Base-by-base conservation (phyloP, 306 rosid species). In the Neltuma alba region DNA sequence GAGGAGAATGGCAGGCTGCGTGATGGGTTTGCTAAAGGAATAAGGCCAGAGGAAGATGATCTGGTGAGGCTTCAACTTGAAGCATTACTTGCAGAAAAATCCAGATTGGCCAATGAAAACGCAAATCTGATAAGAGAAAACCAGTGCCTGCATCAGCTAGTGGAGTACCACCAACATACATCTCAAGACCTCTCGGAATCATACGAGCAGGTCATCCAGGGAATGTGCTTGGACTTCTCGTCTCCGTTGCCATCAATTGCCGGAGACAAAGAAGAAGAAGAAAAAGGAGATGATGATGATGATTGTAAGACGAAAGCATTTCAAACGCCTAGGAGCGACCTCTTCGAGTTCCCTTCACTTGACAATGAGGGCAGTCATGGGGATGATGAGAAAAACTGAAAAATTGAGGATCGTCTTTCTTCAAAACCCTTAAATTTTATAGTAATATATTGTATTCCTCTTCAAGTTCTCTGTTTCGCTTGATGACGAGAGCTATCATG, bases 1-100 rank as follows among this genome's bases (percentile, higher is more conserved):
- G 96, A 90, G 88, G 99, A 93, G 91, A 96, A 96, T 20, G 76
- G 92, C 75, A 84, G 97, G 73, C 86, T 93, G 6, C 84, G 98
- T 16, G 97, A 91, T 33, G 98, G 97, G 34, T 81, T 91, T 36
- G 80, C 78, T 7, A 86, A 88, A 78, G 98, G 96, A 58, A 80
- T 83, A 63, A 88, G 96, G 85, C 97, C 94, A 0, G 98, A 96
- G 66, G 98, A 96, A 90, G 98, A 93, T 86, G 98, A 96, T 85
- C 81, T 93, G 87, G 99, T 96, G 88, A 93, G 97, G 86, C 99
- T 96, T 88, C 99, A 96, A 81, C 84, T 96, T 82, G 98, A 96
- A 85, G 97, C 96, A 78, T 80, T 93, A 75, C 92, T 93, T 23
- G 91, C 94, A 25, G 99, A 96, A 86, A 96, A 96, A 75, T 92